These are phyloP conservation scores for Septoria petroselini DNA, from an alignment of 2,329 filamentous ascomycete species.

Conservation along the genomic window DNA sequence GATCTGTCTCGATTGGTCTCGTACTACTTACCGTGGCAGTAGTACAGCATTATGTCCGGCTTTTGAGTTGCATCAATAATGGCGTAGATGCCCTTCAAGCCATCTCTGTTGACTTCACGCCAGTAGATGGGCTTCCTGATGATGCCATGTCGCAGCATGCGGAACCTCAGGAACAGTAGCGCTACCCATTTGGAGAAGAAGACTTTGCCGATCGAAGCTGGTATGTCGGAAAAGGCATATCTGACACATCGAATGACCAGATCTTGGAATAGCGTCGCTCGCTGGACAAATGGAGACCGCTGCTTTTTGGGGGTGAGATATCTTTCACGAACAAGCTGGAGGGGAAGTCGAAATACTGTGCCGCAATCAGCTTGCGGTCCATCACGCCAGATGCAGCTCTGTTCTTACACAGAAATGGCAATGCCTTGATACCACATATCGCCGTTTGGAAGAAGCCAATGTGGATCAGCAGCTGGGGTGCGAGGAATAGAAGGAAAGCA, in stretches of 20 bases:
- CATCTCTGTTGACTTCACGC: slow-evolving; percentile 53
- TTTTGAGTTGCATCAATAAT: slow-evolving; percentile 56
- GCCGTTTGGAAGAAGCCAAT: slow-evolving; percentile 61
- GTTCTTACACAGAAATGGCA: slow-evolving; percentile 66
- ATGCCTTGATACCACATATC: slow-evolving; percentile 56
- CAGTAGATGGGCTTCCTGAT: slow-evolving; percentile 61
- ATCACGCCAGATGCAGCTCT: not conserved
- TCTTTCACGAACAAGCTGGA: slow-evolving; percentile 57
- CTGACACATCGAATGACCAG: slow-evolving; percentile 73
- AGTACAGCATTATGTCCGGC: slow-evolving; percentile 78
- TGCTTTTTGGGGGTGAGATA: slow-evolving; percentile 48
- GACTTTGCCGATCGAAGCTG: slow-evolving; percentile 64
- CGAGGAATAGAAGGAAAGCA: slow-evolving; percentile 67
- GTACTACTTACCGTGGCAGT: slow-evolving; percentile 72
- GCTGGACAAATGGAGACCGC: slow-evolving; percentile 62
- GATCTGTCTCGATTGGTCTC: not conserved
- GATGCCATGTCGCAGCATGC: slow-evolving; percentile 71
- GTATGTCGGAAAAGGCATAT: slow-evolving; percentile 71
- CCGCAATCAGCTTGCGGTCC: not conserved
- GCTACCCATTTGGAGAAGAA: slow-evolving; percentile 75
- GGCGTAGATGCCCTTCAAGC: slow-evolving; percentile 64
- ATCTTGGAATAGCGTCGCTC: slow-evolving; percentile 72
- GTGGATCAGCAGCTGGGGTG: slow-evolving; percentile 67
- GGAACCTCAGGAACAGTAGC: slow-evolving; percentile 70
- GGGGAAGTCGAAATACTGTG: slow-evolving; percentile 58